phyloP scores from a whole-genome alignment of 352 stramenopile genomes.

The Globisporangium paroecandrum region DNA sequence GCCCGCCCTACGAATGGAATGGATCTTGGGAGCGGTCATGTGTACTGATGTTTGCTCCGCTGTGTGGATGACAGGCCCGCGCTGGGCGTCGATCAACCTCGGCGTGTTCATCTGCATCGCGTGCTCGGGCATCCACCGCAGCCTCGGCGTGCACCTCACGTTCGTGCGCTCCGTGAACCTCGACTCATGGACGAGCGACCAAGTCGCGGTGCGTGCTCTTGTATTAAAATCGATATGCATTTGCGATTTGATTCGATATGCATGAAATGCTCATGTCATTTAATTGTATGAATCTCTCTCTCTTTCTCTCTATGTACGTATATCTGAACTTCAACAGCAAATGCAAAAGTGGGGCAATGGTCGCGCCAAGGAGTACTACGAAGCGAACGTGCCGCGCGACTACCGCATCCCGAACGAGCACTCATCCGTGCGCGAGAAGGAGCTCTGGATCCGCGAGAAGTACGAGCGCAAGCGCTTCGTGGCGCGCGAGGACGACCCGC shows the following conservation, averaged over 20 bases:
- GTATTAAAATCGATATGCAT: not conserved
- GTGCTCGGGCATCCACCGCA: slow-evolving; percentile 92
- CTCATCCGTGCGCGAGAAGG: slow-evolving; percentile 79
- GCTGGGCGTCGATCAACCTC: slow-evolving; percentile 93
- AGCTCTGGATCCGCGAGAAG: slow-evolving; percentile 90
- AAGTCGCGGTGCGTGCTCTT: slow-evolving; percentile 56
- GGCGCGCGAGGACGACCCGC: slow-evolving; percentile 35
- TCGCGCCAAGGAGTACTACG: slow-evolving; percentile 87
- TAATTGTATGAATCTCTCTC: not conserved
- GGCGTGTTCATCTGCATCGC: slow-evolving; percentile 95
- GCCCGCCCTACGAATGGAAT: not conserved
- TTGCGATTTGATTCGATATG: not conserved
- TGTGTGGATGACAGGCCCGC: slow-evolving; percentile 47
- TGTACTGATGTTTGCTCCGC: not conserved
- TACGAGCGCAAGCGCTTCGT: slow-evolving; percentile 86
- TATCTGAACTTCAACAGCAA: slow-evolving; percentile 36
- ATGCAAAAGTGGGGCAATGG: slow-evolving; percentile 92
- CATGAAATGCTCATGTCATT: not conserved
- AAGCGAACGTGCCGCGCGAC: slow-evolving; percentile 77
- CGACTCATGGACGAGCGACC: slow-evolving; percentile 91
- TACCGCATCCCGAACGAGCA: slow-evolving; percentile 80
- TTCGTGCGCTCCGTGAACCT: slow-evolving; percentile 92
- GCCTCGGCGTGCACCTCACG: slow-evolving; percentile 90
- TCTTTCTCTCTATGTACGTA: not conserved
- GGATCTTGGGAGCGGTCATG: not conserved